Evolutionary conservation across 2,329 filamentous ascomycete species (phyloP).

Genomic region (Clonostachys rhizophaga): DNA sequence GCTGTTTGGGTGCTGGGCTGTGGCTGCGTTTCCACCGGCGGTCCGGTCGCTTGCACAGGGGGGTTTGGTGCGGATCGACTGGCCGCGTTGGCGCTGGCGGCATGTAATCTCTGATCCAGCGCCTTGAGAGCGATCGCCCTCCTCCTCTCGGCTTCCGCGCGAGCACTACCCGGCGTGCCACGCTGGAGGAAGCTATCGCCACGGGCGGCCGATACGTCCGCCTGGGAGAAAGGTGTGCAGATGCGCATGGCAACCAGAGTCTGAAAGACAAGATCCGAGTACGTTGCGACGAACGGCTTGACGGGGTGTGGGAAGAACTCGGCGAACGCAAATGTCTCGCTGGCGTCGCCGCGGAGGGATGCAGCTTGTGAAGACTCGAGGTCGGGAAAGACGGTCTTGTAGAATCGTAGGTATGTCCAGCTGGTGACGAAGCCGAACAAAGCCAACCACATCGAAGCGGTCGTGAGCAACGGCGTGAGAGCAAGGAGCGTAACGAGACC

Average conservation of each 20-base stretch:
- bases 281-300: conserved; percentile 69
- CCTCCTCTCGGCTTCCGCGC: conserved; percentile 87
- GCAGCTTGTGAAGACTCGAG: conserved; percentile 57
- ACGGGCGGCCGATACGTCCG: conserved; percentile 71
- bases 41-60: conserved; percentile 38
- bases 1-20: conserved; percentile 50
- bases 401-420: conserved; percentile 97
- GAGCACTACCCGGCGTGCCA: conserved; percentile 61
- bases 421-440: conserved; percentile 79
- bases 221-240: conserved; percentile 79
- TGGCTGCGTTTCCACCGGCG: conserved; percentile 53
- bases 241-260: conserved; percentile 70
- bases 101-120: conserved; percentile 84
- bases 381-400: conserved; percentile 70
- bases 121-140: conserved; percentile 86
- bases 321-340: conserved; percentile 92
- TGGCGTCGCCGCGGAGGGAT: conserved; percentile 80
- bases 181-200: conserved; percentile 53
- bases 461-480: conserved; percentile 53
- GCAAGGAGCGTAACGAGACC: conserved; percentile 63
- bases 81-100: conserved; percentile 40
- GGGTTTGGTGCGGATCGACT: conserved; percentile 18
- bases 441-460: conserved; percentile 74
- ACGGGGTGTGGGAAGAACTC: conserved; percentile 88
- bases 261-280: conserved; percentile 72